Conservation (phyloP, 2,329 filamentous ascomycete genomes). For the Pestalotiopsis sp. region DNA sequence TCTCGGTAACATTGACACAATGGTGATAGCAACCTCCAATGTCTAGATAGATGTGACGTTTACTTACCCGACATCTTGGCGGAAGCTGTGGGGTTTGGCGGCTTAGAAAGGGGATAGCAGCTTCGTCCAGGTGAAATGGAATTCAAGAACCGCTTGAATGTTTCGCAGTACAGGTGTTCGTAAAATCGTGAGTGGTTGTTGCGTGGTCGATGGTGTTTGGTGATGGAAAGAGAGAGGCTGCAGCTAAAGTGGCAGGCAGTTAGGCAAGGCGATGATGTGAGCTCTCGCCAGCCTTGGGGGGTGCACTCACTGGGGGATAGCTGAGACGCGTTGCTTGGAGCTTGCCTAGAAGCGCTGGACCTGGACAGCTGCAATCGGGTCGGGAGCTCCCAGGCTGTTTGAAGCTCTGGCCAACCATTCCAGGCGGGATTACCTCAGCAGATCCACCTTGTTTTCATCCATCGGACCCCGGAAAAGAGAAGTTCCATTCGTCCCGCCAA, state of each 20-base stretch:
- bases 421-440: background rate
- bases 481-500: background rate
- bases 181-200: background rate
- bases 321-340: conserved; percentile 32
- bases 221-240: conserved; percentile 3
- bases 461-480: conserved; percentile 3
- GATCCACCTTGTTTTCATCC: background rate
- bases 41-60: conserved; percentile 26
- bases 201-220: background rate
- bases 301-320: conserved; percentile 15
- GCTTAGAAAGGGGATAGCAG: background rate
- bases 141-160: background rate
- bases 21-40: conserved; percentile 17
- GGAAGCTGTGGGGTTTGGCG: background rate
- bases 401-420: background rate
- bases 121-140: background rate
- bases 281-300: conserved; percentile 28
- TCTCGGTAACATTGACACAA: conserved; percentile 13
- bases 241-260: background rate
- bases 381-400: background rate
- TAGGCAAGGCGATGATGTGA: conserved; percentile 15
- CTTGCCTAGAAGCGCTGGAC: conserved; percentile 33
- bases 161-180: background rate
- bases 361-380: background rate
- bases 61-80: conserved; percentile 56